These are phyloP conservation scores for Aristolochia contorta DNA, from an alignment of 164 flowering plant species.

Conservation along the genomic window DNA sequence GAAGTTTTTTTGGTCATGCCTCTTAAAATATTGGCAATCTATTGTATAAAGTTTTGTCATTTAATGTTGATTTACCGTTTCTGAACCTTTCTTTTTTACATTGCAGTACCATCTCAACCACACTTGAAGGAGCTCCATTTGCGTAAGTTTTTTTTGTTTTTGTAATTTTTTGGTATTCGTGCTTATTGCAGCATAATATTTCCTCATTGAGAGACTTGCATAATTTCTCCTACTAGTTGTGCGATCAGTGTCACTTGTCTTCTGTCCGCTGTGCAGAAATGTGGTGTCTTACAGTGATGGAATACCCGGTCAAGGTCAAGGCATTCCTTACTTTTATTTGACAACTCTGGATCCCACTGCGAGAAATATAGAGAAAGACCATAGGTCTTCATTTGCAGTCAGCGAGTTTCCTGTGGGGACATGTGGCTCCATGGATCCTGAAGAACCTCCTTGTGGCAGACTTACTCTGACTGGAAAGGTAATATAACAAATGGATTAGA, in stretches of 20 bases:
- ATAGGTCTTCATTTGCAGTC: slow-evolving; percentile 64
- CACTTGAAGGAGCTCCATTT: slow-evolving; percentile 82
- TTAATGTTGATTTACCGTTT: not conserved
- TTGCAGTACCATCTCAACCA: slow-evolving; percentile 85
- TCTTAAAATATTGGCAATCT: not conserved
- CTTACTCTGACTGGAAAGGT: slow-evolving; percentile 95
- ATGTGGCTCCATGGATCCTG: slow-evolving; percentile 79
- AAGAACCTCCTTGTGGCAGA: slow-evolving; percentile 84
- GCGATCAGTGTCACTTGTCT: too few relatives aligned
- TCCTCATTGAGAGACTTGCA: not conserved
- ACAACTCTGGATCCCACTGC: slow-evolving; percentile 93
- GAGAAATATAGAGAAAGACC: slow-evolving; percentile 62
- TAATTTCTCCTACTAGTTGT: not conserved
- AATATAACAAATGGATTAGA: not conserved
- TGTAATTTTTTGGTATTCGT: not conserved
- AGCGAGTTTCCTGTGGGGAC: slow-evolving; percentile 82
- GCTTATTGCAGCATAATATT: not conserved
- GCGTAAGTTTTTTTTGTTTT: slow-evolving; percentile 42
- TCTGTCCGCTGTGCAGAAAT: slow-evolving; percentile 48
- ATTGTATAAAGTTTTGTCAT: not conserved
- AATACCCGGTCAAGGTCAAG: slow-evolving; percentile 52
- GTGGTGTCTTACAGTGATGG: slow-evolving; percentile 98
- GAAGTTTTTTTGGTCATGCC: not conserved
- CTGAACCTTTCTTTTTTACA: slow-evolving; percentile 25
- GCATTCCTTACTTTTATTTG: slow-evolving; percentile 89